These are phyloP conservation scores for Magnolia kwangsiensis DNA, from an alignment of 164 flowering plant genomes.

Conservation along the genomic window DNA sequence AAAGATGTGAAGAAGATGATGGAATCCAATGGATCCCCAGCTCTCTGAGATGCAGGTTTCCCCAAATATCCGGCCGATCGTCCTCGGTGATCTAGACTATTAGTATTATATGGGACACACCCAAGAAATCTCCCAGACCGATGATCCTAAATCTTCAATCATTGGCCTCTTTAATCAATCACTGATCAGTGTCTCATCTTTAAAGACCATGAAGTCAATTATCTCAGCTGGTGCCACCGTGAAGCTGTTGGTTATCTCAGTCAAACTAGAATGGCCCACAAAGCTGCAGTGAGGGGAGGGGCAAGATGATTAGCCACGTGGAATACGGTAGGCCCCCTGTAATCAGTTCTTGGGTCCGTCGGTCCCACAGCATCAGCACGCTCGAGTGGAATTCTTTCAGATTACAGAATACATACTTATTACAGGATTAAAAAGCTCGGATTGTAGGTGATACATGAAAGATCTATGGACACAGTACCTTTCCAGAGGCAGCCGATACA, in stretches of 20 bases:
- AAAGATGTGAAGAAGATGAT: no score
- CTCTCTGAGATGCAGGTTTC: no score
- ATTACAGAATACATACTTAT: slow-evolving; percentile 26
- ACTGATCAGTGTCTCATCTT: neutral
- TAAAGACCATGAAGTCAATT: neutral
- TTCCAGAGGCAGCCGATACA: slow-evolving; percentile 5
- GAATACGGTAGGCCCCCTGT: neutral
- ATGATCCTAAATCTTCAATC: neutral
- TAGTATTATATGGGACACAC: no score
- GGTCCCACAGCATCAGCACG: neutral
- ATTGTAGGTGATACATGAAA: slow-evolving; percentile 8
- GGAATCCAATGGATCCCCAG: no score
- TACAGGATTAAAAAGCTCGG: slow-evolving; percentile 19
- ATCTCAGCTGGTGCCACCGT: neutral
- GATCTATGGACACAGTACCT: slow-evolving; percentile 22
- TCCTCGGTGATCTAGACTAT: neutral
- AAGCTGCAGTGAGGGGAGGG: no score
- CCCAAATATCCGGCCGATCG: no score
- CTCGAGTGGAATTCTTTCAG: slow-evolving; percentile 24
- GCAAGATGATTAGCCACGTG: no score
- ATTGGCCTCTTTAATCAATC: neutral
- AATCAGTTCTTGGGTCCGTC: neutral
- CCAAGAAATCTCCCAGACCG: no score
- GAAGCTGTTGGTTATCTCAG: neutral
- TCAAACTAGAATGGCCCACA: neutral